Evolutionary conservation across 768 basidiomycete genomes (phyloP).

Genomic region (Lyophyllum atratum): DNA sequence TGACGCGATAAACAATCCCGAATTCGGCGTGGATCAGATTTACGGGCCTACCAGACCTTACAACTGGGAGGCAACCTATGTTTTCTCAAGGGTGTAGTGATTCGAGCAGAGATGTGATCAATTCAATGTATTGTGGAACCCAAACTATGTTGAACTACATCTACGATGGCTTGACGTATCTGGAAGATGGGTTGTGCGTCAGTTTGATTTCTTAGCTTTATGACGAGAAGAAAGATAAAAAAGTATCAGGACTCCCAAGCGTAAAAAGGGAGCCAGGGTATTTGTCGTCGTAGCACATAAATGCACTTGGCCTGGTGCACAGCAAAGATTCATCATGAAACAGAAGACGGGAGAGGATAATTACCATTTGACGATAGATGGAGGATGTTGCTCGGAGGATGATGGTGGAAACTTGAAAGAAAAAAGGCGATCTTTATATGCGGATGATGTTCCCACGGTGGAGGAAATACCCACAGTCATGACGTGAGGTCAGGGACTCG

Average conservation of each 20-base stretch:
- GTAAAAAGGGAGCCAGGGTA: conserved; percentile 50
- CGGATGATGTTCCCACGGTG: conserved; percentile 4
- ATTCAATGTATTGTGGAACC: background rate
- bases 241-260: conserved; percentile 51
- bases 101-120: background rate
- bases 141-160: background rate
- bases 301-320: conserved; percentile 61
- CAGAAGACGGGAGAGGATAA: conserved; percentile 11
- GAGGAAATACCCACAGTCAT: conserved; percentile 12
- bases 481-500: background rate
- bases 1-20: conserved; percentile 51
- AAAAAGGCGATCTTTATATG: background rate
- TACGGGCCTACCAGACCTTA: conserved; percentile 39
- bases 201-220: background rate
- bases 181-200: background rate
- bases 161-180: background rate
- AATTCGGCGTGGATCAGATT: conserved; percentile 45
- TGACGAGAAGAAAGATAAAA: background rate
- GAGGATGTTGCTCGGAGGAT: conserved; percentile 5
- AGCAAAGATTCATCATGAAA: conserved; percentile 50
- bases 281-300: conserved; percentile 44
- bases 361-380: conserved; percentile 16
- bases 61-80: conserved; percentile 40
- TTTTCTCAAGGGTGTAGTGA: conserved; percentile 31
- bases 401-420: too few relatives aligned